phyloP scores from a whole-genome alignment of 176 grass and related monocot species.

The Carex kokanica region DNA sequence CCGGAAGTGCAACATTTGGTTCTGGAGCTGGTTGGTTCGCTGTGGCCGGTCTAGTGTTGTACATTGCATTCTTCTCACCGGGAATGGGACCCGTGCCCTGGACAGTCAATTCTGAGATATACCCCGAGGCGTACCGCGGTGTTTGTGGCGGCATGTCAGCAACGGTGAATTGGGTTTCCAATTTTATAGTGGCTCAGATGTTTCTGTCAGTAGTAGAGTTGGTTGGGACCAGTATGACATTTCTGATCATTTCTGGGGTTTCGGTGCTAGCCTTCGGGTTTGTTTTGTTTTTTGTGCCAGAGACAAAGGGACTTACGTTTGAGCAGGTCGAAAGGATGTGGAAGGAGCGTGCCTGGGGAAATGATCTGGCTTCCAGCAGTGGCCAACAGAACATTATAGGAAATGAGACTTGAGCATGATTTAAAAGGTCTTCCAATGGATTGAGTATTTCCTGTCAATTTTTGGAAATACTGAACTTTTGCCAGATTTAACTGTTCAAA shows the following conservation, averaged over 20 bases:
- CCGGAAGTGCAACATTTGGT: not conserved
- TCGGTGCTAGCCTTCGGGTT: slow-evolving; percentile 68
- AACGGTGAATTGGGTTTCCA: slow-evolving; percentile 82
- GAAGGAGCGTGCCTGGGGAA: slow-evolving; percentile 60
- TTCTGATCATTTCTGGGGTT: slow-evolving; percentile 64
- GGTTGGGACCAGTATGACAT: slow-evolving; percentile 65
- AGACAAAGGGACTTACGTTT: slow-evolving; percentile 90
- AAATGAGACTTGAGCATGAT: slow-evolving; percentile 23
- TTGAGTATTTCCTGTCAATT: not conserved
- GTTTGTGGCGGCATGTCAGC: slow-evolving; percentile 91
- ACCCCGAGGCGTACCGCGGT: slow-evolving; percentile 75
- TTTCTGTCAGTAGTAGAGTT: slow-evolving; percentile 66
- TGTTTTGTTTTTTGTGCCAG: slow-evolving; percentile 56
- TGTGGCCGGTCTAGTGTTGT: slow-evolving; percentile 57
- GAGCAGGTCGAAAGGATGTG: slow-evolving; percentile 78
- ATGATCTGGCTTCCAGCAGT: not conserved
- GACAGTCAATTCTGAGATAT: slow-evolving; percentile 92
- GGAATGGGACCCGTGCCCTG: slow-evolving; percentile 95
- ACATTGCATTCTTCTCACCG: slow-evolving; percentile 70
- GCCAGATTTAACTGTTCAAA: not conserved
- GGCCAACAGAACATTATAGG: slow-evolving; percentile 35
- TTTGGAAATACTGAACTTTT: not conserved
- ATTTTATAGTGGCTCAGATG: slow-evolving; percentile 72
- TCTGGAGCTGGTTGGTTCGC: slow-evolving; percentile 43
- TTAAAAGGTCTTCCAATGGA: not conserved